Conservation (phyloP, 805 yeast species). For the Komagataella pastoris region DNA sequence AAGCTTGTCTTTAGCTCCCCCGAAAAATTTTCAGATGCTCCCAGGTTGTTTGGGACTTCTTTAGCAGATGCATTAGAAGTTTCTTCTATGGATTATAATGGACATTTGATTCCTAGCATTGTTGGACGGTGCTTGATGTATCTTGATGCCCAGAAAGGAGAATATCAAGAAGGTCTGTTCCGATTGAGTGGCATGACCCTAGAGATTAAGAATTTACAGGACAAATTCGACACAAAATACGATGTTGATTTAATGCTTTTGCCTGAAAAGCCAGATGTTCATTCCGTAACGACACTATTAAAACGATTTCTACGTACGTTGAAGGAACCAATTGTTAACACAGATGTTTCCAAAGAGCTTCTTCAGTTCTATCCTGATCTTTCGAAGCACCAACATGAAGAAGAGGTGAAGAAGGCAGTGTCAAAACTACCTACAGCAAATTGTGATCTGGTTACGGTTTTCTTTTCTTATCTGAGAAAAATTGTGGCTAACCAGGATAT, state of each 20-base stretch:
- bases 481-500: slow-evolving; percentile 40
- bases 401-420: not conserved
- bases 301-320: slow-evolving; percentile 68
- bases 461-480: slow-evolving; percentile 47
- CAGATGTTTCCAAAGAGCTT: slow-evolving; percentile 10
- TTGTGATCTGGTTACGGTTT: slow-evolving; percentile 39
- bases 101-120: slow-evolving; percentile 53
- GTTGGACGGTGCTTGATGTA: slow-evolving; percentile 64
- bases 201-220: slow-evolving; percentile 55
- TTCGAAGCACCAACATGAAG: not conserved
- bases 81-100: slow-evolving; percentile 34
- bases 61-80: slow-evolving; percentile 35
- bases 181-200: slow-evolving; percentile 82
- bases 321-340: slow-evolving; percentile 50
- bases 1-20: slow-evolving; percentile 11
- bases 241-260: slow-evolving; percentile 54
- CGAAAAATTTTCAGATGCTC: slow-evolving; percentile 10
- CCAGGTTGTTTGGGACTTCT: slow-evolving; percentile 49
- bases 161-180: slow-evolving; percentile 85
- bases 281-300: slow-evolving; percentile 70
- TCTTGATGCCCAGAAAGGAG: slow-evolving; percentile 51
- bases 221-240: slow-evolving; percentile 47
- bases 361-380: not conserved
- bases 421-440: slow-evolving; percentile 36
- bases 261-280: slow-evolving; percentile 43